Percentiles rank a stretch among this genome's conserved stretches.
These are phyloP conservation scores for Zygoascus hellenicus DNA, from an alignment of 1,139 yeast species.

Conservation along the genomic window DNA sequence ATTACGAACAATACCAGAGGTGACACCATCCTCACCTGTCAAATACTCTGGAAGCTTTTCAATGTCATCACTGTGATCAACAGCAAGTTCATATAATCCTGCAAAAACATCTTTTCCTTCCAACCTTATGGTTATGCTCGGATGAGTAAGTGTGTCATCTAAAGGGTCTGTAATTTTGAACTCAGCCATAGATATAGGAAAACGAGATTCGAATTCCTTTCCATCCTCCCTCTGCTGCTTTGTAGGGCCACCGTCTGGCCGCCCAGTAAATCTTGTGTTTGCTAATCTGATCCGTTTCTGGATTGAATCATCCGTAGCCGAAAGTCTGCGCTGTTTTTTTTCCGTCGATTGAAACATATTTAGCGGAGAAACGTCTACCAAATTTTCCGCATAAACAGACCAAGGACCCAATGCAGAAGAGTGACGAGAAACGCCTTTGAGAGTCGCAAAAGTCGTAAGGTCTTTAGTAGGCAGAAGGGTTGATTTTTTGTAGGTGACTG, in stretches of 20 bases:
- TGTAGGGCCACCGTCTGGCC: slow-evolving; percentile 9
- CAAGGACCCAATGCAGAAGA: slow-evolving; percentile 27
- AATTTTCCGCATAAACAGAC: slow-evolving; percentile 26
- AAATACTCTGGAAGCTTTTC: slow-evolving; percentile 64
- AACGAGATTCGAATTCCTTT: slow-evolving; percentile 32
- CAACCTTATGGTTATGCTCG: slow-evolving; percentile 43
- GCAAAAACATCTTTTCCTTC: slow-evolving; percentile 75
- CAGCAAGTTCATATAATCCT: slow-evolving; percentile 72
- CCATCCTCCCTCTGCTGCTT: slow-evolving; percentile 2
- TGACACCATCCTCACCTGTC: slow-evolving; percentile 66
- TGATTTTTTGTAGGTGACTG: slow-evolving; percentile 29
- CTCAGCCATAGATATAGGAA: slow-evolving; percentile 51
- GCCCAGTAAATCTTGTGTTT: slow-evolving; percentile 27
- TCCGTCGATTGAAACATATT: slow-evolving; percentile 7
- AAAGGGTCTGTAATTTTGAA: slow-evolving; percentile 37
- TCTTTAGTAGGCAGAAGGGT: slow-evolving; percentile 49
- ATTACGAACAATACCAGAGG: slow-evolving; percentile 37
- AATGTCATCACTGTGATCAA: slow-evolving; percentile 47
- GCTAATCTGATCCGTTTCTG: slow-evolving; percentile 23
- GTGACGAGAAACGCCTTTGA: slow-evolving; percentile 50
- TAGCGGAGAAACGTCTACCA: slow-evolving; percentile 25
- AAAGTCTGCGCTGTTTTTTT: background rate
- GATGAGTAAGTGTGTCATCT: slow-evolving; percentile 23
- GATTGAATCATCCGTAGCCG: slow-evolving; percentile 7
- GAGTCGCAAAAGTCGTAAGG: slow-evolving; percentile 47